A percentile compares a stretch with the other conserved stretches of the same genome.
These are phyloP conservation scores for Trypanosoma congolense DNA, from an alignment of 208 protist genomes.

Conservation along the genomic window DNA sequence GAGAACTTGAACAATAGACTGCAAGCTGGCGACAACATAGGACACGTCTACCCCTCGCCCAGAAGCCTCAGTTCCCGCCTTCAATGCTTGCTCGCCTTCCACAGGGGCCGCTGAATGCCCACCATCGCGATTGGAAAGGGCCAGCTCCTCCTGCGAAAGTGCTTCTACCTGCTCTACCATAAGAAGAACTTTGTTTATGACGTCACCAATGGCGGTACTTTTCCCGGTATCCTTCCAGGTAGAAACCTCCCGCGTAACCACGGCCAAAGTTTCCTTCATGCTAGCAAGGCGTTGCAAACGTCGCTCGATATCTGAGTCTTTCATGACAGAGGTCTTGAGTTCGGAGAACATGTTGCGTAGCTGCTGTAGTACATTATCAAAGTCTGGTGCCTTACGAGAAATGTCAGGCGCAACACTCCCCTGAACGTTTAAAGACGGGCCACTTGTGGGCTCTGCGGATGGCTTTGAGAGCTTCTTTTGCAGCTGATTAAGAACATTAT, in stretches of 20 bases:
- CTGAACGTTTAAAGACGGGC: neutral
- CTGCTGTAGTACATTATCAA: constrained; percentile 17
- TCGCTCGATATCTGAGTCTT: constrained; percentile 8
- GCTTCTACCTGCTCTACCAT: constrained; percentile 27
- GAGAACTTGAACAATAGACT: constrained; percentile 29
- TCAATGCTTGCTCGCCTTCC: no score
- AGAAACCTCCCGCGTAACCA: constrained; percentile 8
- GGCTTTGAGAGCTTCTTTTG: neutral
- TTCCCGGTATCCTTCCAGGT: constrained; percentile 12
- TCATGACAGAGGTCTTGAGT: constrained; percentile 20
- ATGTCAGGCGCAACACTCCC: no score
- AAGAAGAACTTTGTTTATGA: constrained; percentile 16
- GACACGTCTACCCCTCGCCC: no score
- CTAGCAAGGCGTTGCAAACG: constrained; percentile 9
- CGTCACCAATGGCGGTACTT: constrained; percentile 5
- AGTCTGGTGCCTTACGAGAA: neutral
- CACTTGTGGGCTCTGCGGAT: neutral
- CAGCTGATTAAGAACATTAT: constrained; percentile 18
- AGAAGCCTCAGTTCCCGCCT: no score
- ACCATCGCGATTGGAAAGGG: neutral
- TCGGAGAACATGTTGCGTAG: constrained; percentile 26
- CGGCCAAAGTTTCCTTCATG: constrained; percentile 20
- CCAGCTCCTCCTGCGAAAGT: constrained; percentile 21
- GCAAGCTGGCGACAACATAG: constrained; percentile 17
- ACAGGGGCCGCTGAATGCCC: neutral